Base-by-base conservation (phyloP, 1,284 basidiomycete genomes). In the Papiliotrema fonsecae region DNA sequence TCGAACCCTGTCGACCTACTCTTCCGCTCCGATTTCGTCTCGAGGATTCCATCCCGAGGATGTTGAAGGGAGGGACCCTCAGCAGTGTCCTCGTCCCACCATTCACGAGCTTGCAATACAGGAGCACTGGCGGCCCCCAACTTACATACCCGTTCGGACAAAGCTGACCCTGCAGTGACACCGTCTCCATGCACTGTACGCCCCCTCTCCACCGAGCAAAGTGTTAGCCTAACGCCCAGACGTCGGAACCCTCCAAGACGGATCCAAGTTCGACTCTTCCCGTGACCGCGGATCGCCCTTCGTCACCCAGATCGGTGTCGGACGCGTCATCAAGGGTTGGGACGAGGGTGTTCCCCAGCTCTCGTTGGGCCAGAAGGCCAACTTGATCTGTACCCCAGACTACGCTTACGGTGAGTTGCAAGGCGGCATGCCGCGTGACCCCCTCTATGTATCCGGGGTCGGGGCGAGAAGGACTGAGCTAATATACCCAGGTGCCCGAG, bases 331-430 rank as follows among this genome's bases (percentile, higher is more conserved):
- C 49, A 60, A 65, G 54, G 89, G 88, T 36, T 93, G 89, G 89
- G 88, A 93, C 67, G 88, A 91, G 74, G 88, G 88, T 87, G 64
- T 67, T 32, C 52, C 56, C 43, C 59, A 65, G 54, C 56, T 65
- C 44, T 88, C 87, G 22, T 39, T 88, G 34, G 87, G 87, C 55
- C 70, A 87, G 73, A 89, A 86, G 74, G 89, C 88, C 35, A 66
- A 73, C 42, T 73, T 92, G 44, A 85, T 76, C 60, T 67, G 62
- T 52, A 66, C 67, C 34, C 69, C 64, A 37, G 58, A 60, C 54
- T 65, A 63, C 53, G 54, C 52, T 44, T 61, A 61, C 52, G 61
- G 61, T 61, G 14, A 44, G 61, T 53, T n/a, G 18, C 21, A 19
- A 24, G 22, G 5, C 37, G 31, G 27, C 24, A 18, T 24, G 6